Percentiles rank a stretch among this genome's conserved stretches.
phyloP scores from a whole-genome alignment of 2,329 filamentous ascomycete species.

The Graphilbum fragrans region DNA sequence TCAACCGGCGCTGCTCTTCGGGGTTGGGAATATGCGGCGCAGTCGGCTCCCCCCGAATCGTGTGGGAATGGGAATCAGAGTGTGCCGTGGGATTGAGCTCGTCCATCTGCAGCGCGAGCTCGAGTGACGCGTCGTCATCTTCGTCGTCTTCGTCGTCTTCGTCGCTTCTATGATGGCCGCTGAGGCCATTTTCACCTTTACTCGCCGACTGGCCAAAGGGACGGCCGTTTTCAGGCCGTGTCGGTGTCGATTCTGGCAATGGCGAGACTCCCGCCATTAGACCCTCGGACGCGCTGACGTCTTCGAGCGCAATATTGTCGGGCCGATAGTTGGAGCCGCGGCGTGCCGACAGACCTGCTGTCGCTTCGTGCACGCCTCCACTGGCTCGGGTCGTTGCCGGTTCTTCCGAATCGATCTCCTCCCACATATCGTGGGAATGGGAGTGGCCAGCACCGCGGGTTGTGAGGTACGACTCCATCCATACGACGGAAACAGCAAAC shows the following conservation, averaged over 20 bases:
- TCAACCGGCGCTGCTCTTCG: constrained; percentile 51
- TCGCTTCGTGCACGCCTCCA: neutral
- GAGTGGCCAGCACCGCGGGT: constrained; percentile 52
- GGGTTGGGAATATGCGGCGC: constrained; percentile 20
- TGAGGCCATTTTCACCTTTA: neutral
- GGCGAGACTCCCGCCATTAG: constrained; percentile 48
- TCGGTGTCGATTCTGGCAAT: constrained; percentile 40
- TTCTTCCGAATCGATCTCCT: constrained; percentile 28
- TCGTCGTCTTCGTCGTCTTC: constrained; percentile 21
- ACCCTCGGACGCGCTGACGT: constrained; percentile 38
- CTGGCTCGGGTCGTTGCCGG: constrained; percentile 1
- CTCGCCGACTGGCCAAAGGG: constrained; percentile 9
- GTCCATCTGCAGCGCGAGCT: constrained; percentile 47
- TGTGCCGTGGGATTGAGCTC: constrained; percentile 35
- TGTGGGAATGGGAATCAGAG: neutral
- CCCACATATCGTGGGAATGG: constrained; percentile 42
- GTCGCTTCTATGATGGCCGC: constrained; percentile 5
- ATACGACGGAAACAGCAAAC: constrained; percentile 69
- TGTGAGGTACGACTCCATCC: constrained; percentile 81
- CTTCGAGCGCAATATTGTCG: constrained; percentile 35
- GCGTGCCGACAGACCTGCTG: constrained; percentile 23
- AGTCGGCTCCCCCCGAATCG: constrained; percentile 13
- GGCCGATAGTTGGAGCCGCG: constrained; percentile 29
- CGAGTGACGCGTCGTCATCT: constrained; percentile 33
- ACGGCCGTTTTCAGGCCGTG: constrained; percentile 10